Evolutionary conservation across 371 early-diverging fungal species (phyloP).

Genomic region (Mucor circinelloides): DNA sequence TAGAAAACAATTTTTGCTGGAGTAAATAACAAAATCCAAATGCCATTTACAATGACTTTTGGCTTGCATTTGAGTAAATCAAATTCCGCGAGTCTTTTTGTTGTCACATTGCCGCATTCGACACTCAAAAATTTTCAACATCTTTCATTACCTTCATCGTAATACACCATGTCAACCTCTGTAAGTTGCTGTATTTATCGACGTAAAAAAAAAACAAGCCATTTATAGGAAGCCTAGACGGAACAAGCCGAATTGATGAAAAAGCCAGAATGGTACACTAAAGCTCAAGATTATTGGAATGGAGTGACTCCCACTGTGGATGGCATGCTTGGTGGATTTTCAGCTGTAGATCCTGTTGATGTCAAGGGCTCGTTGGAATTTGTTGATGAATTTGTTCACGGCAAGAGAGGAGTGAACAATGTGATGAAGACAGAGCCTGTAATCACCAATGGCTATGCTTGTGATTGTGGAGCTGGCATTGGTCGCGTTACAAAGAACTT

Average conservation of each 20-base stretch:
- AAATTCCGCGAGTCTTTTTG: not conserved
- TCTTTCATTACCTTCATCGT: not conserved
- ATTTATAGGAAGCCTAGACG: not conserved
- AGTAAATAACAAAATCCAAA: no score
- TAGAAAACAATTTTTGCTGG: no score
- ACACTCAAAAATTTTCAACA: not conserved
- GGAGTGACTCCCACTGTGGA: slow-evolving; percentile 72
- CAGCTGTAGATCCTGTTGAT: slow-evolving; percentile 73
- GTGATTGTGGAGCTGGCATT: slow-evolving; percentile 95
- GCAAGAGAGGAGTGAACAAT: slow-evolving; percentile 14
- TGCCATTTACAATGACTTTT: no score
- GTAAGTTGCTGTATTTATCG: not conserved
- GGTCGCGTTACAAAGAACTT: slow-evolving; percentile 91
- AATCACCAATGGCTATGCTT: slow-evolving; percentile 46
- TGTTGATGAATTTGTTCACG: slow-evolving; percentile 61
- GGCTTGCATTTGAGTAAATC: no score
- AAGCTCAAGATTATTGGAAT: slow-evolving; percentile 91
- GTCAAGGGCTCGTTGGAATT: slow-evolving; percentile 71
- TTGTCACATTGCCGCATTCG: not conserved
- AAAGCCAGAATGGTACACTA: slow-evolving; percentile 73
- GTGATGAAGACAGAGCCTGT: slow-evolving; percentile 27
- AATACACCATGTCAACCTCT: not conserved
- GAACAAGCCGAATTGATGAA: slow-evolving; percentile 24
- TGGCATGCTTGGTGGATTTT: slow-evolving; percentile 92
- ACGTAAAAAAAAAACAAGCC: not conserved